These are phyloP conservation scores for Solanum habrochaites DNA, from an alignment of 257 asterid genomes.

Conservation along the genomic window DNA sequence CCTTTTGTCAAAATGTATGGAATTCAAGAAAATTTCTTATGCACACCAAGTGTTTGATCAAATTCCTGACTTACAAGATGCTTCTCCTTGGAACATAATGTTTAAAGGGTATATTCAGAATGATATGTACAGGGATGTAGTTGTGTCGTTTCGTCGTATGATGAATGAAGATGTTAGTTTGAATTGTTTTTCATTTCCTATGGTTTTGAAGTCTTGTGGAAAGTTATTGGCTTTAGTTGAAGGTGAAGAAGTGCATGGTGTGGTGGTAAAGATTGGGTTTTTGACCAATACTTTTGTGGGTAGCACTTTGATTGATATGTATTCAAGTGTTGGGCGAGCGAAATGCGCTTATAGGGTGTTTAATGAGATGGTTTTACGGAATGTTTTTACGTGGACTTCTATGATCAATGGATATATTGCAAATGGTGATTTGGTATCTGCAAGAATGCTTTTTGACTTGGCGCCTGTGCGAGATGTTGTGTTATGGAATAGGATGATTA, in stretches of 20 bases:
- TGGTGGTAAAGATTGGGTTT: slow-evolving; percentile 41
- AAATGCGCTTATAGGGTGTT: slow-evolving; percentile 49
- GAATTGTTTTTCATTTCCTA: slow-evolving; percentile 55
- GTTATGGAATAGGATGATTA: slow-evolving; percentile 67
- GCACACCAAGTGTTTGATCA: slow-evolving; percentile 56
- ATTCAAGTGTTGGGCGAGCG: slow-evolving; percentile 28
- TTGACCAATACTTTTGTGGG: slow-evolving; percentile 43
- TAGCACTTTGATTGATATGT: slow-evolving; percentile 64
- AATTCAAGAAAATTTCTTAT: slow-evolving; percentile 11
- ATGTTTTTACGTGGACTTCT: slow-evolving; percentile 84
- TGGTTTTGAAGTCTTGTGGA: slow-evolving; percentile 62
- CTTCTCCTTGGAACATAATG: slow-evolving; percentile 62
- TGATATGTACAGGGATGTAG: slow-evolving; percentile 22
- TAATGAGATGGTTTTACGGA: slow-evolving; percentile 56
- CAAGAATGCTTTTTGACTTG: slow-evolving; percentile 61
- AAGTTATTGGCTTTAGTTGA: slow-evolving; percentile 36
- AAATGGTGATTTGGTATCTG: slow-evolving; percentile 44
- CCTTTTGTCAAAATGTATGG: slow-evolving; percentile 41
- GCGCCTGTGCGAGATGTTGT: slow-evolving; percentile 73
- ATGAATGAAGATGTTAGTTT: slow-evolving; percentile 48
- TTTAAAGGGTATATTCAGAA: slow-evolving; percentile 64
- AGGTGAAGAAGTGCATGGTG: slow-evolving; percentile 58
- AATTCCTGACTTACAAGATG: slow-evolving; percentile 33
- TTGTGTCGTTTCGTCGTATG: slow-evolving; percentile 44
- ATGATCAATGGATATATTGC: slow-evolving; percentile 55